phyloP scores from a whole-genome alignment of 1,139 yeast species.

The Hyphopichia fennica region DNA sequence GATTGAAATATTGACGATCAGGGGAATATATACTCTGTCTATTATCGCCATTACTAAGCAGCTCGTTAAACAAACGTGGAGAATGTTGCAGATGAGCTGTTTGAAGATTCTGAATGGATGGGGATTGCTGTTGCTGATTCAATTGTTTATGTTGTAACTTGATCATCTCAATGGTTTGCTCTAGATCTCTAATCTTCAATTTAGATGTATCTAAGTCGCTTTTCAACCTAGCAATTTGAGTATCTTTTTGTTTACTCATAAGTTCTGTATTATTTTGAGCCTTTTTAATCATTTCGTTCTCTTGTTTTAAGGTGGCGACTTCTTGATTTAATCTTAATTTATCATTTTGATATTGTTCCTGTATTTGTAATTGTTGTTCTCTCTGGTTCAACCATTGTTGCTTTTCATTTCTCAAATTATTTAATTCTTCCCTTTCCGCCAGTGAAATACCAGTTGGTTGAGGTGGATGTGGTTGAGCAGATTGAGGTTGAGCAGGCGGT shows the following conservation, averaged over 20 bases:
- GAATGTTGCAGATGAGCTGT: neutral
- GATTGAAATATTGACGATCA: conserved; percentile 1
- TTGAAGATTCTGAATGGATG: neutral
- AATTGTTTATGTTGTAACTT: conserved; percentile 28
- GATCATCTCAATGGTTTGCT: conserved; percentile 51
- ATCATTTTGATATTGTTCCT: conserved; percentile 46
- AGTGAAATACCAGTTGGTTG: conserved; percentile 9
- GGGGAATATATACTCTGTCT: conserved; percentile 4
- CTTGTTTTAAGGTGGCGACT: conserved; percentile 16
- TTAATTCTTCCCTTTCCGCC: conserved; percentile 49
- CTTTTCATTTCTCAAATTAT: conserved; percentile 53
- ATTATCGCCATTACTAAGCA: neutral
- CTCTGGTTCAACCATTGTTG: conserved; percentile 49
- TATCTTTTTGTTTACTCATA: conserved; percentile 62
- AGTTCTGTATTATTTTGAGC: conserved; percentile 54
- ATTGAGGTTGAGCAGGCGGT: neutral
- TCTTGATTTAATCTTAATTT: conserved; percentile 45
- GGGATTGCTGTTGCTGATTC: conserved; percentile 4
- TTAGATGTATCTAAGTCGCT: conserved; percentile 61
- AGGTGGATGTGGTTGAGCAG: conserved; percentile 9
- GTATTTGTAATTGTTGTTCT: conserved; percentile 35
- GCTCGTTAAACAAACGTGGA: neutral
- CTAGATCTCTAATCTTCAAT: conserved; percentile 49
- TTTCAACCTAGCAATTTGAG: conserved; percentile 57
- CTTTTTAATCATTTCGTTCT: conserved; percentile 31